phyloP scores from a whole-genome alignment of 805 yeast genomes.

The Saturnispora sanitii region DNA sequence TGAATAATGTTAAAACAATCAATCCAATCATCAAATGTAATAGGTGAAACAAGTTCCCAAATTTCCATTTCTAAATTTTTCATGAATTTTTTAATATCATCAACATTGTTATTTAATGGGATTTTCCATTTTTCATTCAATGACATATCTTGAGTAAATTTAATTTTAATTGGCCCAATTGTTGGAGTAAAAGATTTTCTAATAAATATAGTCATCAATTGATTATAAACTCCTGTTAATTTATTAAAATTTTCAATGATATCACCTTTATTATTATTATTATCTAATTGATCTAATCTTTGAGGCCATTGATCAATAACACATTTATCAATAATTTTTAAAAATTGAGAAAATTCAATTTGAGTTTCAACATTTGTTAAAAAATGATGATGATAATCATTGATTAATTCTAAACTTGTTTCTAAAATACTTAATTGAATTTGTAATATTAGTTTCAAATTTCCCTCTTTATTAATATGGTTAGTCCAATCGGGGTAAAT shows the following conservation, averaged over 20 bases:
- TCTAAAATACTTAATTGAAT: slow-evolving; percentile 78
- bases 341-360: slow-evolving; percentile 48
- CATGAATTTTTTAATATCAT: slow-evolving; percentile 51
- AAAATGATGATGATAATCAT: slow-evolving; percentile 67
- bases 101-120: slow-evolving; percentile 7
- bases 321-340: slow-evolving; percentile 61
- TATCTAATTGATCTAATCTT: slow-evolving; percentile 21
- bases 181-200: slow-evolving; percentile 62
- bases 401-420: slow-evolving; percentile 59
- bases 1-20: slow-evolving; percentile 66
- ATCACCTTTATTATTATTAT: slow-evolving; percentile 15
- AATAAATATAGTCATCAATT: slow-evolving; percentile 58
- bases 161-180: slow-evolving; percentile 30
- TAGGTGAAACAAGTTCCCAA: slow-evolving; percentile 43
- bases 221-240: slow-evolving; percentile 42
- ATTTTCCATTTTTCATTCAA: slow-evolving; percentile 26
- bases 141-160: slow-evolving; percentile 32
- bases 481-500: slow-evolving; percentile 49
- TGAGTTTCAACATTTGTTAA: slow-evolving; percentile 56
- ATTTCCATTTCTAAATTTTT: slow-evolving; percentile 55
- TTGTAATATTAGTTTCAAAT: slow-evolving; percentile 59
- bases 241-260: slow-evolving; percentile 18
- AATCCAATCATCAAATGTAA: slow-evolving; percentile 69
- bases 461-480: slow-evolving; percentile 34
- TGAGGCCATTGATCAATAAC: slow-evolving; percentile 42